A percentile compares a stretch with the other conserved stretches of the same genome.
These are phyloP conservation scores for Cyclostephanos tholiformis DNA, from an alignment of 108 stramenopile species.

Conservation along the genomic window DNA sequence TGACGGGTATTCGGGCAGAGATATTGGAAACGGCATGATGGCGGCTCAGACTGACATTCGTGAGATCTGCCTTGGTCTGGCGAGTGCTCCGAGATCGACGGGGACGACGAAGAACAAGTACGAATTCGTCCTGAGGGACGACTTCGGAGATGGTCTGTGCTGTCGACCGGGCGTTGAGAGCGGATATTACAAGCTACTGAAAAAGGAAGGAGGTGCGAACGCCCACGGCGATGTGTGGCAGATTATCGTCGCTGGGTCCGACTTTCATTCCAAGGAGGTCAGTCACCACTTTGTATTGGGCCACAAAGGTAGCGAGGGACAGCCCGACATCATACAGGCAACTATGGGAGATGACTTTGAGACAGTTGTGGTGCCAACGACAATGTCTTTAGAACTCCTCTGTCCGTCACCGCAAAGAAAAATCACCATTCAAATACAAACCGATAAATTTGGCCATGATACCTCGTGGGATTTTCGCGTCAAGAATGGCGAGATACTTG, in stretches of 20 bases:
- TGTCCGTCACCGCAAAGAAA: conserved; percentile 25
- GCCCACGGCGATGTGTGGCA: conserved; percentile 15
- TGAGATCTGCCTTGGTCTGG: conserved; percentile 20
- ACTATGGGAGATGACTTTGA: not conserved
- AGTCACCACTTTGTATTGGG: conserved; percentile 17
- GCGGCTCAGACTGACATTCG: conserved; percentile 13
- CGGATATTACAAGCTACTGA: conserved; percentile 39
- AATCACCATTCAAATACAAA: conserved; percentile 35
- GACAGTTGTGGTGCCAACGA: not conserved
- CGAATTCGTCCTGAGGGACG: conserved; percentile 25
- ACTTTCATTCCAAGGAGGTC: conserved; percentile 26
- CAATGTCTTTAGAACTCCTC: conserved; percentile 9
- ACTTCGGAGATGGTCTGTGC: conserved; percentile 28
- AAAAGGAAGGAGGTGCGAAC: not conserved
- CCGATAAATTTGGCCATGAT: conserved; percentile 34
- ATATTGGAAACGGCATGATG: conserved; percentile 18
- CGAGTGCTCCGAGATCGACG: not conserved
- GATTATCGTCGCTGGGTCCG: conserved; percentile 18
- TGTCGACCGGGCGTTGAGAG: conserved; percentile 23
- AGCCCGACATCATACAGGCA: conserved; percentile 1
- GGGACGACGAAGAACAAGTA: conserved; percentile 6
- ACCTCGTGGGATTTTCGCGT: conserved; percentile 35
- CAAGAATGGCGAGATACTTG: conserved; percentile 10
- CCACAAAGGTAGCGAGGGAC: not conserved
- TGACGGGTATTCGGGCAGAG: conserved; percentile 1